These are phyloP conservation scores for Herpetospermum pedunculosum DNA, from an alignment of 306 rosid genomes.

Conservation along the genomic window DNA sequence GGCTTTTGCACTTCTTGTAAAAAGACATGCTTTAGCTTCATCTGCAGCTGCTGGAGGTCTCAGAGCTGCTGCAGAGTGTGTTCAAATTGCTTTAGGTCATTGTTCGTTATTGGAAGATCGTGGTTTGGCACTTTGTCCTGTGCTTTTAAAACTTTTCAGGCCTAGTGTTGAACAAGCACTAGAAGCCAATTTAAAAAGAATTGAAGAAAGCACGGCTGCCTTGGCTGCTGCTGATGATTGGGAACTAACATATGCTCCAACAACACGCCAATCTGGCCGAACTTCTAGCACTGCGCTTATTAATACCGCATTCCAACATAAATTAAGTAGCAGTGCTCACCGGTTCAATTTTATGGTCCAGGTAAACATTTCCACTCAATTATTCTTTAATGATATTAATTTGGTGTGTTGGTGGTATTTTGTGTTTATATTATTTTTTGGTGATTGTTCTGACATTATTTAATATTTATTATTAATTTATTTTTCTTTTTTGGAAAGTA, in stretches of 20 bases:
- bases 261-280: slow-evolving; percentile 56
- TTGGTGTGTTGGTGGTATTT: neutral
- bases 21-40: slow-evolving; percentile 93
- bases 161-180: slow-evolving; percentile 98
- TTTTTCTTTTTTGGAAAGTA: neutral
- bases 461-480: neutral
- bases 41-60: slow-evolving; percentile 99
- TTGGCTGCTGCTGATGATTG: slow-evolving; percentile 99
- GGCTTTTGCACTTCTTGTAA: slow-evolving; percentile 71
- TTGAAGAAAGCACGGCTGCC: slow-evolving; percentile 96
- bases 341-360: slow-evolving; percentile 99
- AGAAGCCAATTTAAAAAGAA: slow-evolving; percentile 85
- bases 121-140: slow-evolving; percentile 90
- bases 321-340: slow-evolving; percentile 89
- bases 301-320: slow-evolving; percentile 60
- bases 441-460: neutral
- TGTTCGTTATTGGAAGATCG: slow-evolving; percentile 91
- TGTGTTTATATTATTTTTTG: neutral
- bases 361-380: slow-evolving; percentile 39
- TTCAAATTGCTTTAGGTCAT: slow-evolving; percentile 98
- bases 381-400: neutral
- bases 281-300: slow-evolving; percentile 31
- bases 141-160: slow-evolving; percentile 85
- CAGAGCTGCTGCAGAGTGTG: slow-evolving; percentile 99
- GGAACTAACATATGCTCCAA: slow-evolving; percentile 59